Conservation (phyloP, 257 asterid genomes). For the Ballota nigra region DNA sequence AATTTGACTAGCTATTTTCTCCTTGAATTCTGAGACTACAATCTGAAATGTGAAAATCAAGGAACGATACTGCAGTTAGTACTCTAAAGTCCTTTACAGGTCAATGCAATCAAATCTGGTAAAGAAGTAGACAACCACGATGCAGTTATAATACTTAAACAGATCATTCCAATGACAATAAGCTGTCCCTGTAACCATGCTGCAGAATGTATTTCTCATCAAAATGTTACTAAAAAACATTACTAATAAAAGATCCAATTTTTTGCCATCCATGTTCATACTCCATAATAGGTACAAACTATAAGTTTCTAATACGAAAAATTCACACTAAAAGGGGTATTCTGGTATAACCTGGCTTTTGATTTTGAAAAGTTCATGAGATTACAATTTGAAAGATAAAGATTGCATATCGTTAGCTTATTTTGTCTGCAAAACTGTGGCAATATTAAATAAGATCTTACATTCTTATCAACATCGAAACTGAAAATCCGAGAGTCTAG, state of each 20-base stretch:
- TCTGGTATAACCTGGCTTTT: background rate
- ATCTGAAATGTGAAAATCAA: constrained; percentile 41
- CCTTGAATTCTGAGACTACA: constrained; percentile 70
- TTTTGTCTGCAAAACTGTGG: background rate
- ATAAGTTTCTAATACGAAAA: background rate
- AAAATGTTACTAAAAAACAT: too few species aligned
- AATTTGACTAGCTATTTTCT: constrained; percentile 60
- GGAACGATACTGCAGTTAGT: constrained; percentile 4
- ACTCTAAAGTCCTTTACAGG: background rate
- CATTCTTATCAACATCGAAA: constrained; percentile 60
- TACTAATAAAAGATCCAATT: background rate
- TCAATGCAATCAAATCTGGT: background rate
- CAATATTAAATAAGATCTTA: constrained; percentile 25
- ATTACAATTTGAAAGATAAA: background rate
- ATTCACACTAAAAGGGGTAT: too few species aligned
- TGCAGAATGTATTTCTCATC: too few species aligned
- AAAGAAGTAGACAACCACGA: background rate
- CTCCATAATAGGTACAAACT: background rate
- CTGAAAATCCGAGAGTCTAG: constrained; percentile 59
- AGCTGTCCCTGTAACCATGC: background rate
- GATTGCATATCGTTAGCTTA: background rate
- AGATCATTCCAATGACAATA: background rate
- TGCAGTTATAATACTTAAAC: background rate
- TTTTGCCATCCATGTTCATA: background rate
- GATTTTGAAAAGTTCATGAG: background rate